phyloP scores from a whole-genome alignment of 106 monocot genomes.

The Alisma plantagoaquatica region DNA sequence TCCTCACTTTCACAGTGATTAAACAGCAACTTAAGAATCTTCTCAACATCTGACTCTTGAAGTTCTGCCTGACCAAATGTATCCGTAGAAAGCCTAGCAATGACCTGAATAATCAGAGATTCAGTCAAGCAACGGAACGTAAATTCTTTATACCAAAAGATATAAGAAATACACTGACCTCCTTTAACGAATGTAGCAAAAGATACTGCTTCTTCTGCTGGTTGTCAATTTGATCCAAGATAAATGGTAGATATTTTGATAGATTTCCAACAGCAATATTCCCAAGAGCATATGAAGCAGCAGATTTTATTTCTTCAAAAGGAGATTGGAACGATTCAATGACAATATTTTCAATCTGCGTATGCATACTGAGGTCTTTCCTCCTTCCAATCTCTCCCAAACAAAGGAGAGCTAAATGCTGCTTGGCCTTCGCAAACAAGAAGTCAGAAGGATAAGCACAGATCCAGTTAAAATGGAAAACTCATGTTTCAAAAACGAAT shows the following conservation, averaged over 20 bases:
- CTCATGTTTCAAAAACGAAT: neutral
- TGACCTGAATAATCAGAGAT: slow-evolving; percentile 43
- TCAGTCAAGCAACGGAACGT: no score
- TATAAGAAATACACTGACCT: no score
- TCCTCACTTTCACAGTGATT: slow-evolving; percentile 99
- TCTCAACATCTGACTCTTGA: slow-evolving; percentile 79
- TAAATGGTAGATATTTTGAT: slow-evolving; percentile 89
- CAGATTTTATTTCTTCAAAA: slow-evolving; percentile 99
- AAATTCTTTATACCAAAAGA: no score
- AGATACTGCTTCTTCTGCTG: slow-evolving; percentile 99
- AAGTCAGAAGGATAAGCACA: neutral
- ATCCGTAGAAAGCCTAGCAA: slow-evolving; percentile 81
- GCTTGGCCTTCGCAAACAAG: slow-evolving; percentile 56
- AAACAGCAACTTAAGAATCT: slow-evolving; percentile 86
- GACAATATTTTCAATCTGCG: slow-evolving; percentile 80
- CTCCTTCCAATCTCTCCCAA: slow-evolving; percentile 96
- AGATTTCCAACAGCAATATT: slow-evolving; percentile 97
- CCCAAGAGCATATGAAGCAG: slow-evolving; percentile 96
- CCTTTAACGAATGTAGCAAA: slow-evolving; percentile 97
- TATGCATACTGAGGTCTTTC: slow-evolving; percentile 80
- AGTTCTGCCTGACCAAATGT: slow-evolving; percentile 70
- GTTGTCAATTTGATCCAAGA: slow-evolving; percentile 95
- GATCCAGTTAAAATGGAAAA: no score
- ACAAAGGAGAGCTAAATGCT: slow-evolving; percentile 86
- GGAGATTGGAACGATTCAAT: slow-evolving; percentile 98